Evolutionary conservation across 73 alveolate species (phyloP).

Genomic region (Paramecium biaurelia): DNA sequence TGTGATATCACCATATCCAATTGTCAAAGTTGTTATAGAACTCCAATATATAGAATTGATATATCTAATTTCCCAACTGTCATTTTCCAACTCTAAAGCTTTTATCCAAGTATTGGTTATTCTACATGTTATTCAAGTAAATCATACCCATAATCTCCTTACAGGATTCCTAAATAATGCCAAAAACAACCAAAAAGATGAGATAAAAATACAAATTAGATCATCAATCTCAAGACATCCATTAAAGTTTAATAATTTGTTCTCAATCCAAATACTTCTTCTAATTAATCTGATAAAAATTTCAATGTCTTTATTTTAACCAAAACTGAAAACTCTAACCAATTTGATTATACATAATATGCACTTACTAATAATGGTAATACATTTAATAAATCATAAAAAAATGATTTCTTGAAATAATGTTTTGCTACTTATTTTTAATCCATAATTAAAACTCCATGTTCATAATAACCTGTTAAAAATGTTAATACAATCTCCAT

Average conservation of each 20-base stretch:
- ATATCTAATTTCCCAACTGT: constrained; percentile 12
- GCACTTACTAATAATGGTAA: constrained; percentile 1
- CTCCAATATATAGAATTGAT: constrained; percentile 56
- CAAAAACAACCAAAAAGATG: constrained; percentile 44
- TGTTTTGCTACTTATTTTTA: not conserved
- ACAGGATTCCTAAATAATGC: constrained; percentile 21
- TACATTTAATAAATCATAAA: not conserved
- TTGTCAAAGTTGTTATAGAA: constrained; percentile 48
- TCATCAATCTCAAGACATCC: constrained; percentile 27
- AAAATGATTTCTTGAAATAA: not conserved
- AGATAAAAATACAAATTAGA: constrained; percentile 8
- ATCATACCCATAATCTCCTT: constrained; percentile 25
- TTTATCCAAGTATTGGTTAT: not conserved
- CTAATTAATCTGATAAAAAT: not conserved
- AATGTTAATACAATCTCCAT: constrained; percentile 7
- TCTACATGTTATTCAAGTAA: not conserved
- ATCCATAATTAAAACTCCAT: constrained; percentile 15
- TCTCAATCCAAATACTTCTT: constrained; percentile 16
- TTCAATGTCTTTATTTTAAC: constrained; percentile 16
- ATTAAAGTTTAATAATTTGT: not conserved
- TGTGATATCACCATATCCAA: constrained; percentile 64
- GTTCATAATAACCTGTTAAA: constrained; percentile 36
- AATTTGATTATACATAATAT: not conserved
- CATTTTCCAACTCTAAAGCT: not conserved
- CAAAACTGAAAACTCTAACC: not conserved